phyloP scores from a whole-genome alignment of 371 early-diverging fungal genomes.

The Coemansia sp. region DNA sequence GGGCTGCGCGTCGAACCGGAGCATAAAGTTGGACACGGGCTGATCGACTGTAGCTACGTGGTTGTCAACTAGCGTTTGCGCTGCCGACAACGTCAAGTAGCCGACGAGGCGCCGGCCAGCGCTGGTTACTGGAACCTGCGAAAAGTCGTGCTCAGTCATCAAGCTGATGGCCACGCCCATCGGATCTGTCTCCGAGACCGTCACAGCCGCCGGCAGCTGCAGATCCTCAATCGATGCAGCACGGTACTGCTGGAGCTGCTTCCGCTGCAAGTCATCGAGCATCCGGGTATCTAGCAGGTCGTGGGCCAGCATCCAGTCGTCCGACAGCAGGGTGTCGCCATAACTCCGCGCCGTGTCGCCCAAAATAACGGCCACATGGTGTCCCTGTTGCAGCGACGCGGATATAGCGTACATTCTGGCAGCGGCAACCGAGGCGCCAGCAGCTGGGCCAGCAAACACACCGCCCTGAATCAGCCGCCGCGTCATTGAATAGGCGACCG shows the following conservation, averaged over 20 bases:
- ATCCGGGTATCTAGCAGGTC: slow-evolving; percentile 68
- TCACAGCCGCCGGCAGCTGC: slow-evolving; percentile 79
- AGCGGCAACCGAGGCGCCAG: slow-evolving; percentile 73
- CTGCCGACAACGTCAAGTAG: slow-evolving; percentile 67
- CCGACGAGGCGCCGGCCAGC: slow-evolving; percentile 72
- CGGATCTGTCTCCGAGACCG: slow-evolving; percentile 59
- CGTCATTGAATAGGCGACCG: slow-evolving; percentile 71
- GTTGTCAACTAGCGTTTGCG: slow-evolving; percentile 62
- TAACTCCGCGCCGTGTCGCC: slow-evolving; percentile 74
- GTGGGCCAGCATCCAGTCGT: slow-evolving; percentile 75
- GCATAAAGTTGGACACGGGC: slow-evolving; percentile 65
- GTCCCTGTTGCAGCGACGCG: slow-evolving; percentile 35
- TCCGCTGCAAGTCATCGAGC: slow-evolving; percentile 59
- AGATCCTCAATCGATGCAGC: slow-evolving; percentile 84
- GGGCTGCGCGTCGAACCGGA: slow-evolving; percentile 47
- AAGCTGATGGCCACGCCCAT: slow-evolving; percentile 68
- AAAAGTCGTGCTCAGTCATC: slow-evolving; percentile 82
- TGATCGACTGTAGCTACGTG: slow-evolving; percentile 54
- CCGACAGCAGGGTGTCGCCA: slow-evolving; percentile 65
- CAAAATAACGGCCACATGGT: slow-evolving; percentile 58
- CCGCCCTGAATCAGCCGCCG: slow-evolving; percentile 70
- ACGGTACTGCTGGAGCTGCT: slow-evolving; percentile 67
- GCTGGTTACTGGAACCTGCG: slow-evolving; percentile 81
- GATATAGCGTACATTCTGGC: slow-evolving; percentile 56
- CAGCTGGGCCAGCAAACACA: slow-evolving; percentile 68